A percentile compares a stretch with the other conserved stretches of the same genome.
Evolutionary conservation across 495 filamentous ascomycete genomes (phyloP).

Genomic region (Xylaria palmicola): DNA sequence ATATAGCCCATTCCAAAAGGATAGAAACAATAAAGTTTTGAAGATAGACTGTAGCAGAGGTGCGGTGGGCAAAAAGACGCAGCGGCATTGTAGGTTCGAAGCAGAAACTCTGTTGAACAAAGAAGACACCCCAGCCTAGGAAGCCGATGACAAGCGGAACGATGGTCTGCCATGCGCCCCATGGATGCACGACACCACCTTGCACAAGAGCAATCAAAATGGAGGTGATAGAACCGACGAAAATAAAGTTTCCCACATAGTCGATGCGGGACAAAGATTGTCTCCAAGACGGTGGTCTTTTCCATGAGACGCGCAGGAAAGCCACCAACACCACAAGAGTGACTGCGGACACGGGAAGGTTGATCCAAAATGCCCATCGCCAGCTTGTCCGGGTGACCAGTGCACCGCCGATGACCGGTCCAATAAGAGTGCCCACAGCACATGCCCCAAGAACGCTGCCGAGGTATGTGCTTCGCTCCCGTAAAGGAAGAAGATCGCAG

Average conservation of each 20-base stretch:
- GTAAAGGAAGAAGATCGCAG: conserved; percentile 46
- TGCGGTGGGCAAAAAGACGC: conserved; percentile 17
- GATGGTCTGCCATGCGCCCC: conserved; percentile 1
- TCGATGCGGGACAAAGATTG: not conserved
- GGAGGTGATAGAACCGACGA: conserved; percentile 7
- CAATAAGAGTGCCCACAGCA: conserved; percentile 1
- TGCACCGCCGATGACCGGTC: conserved; percentile 6
- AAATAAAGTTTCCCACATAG: conserved; percentile 9
- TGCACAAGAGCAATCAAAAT: conserved; percentile 10
- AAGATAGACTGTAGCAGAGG: conserved; percentile 13
- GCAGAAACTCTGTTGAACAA: conserved; percentile 9
- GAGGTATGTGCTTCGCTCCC: not conserved
- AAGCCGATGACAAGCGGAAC: conserved; percentile 11
- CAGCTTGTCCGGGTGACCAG: not conserved
- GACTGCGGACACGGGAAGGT: not conserved
- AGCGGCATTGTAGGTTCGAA: too few relatives aligned
- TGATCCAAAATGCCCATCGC: conserved; percentile 8
- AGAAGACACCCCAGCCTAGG: conserved; percentile 10
- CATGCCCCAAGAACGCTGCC: not conserved
- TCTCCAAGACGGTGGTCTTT: not conserved
- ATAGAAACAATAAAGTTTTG: conserved; percentile 33
- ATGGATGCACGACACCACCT: conserved; percentile 3
- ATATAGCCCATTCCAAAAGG: too few relatives aligned
- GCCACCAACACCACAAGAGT: not conserved
- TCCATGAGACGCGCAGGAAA: not conserved